Conservation (phyloP, 1,284 basidiomycete genomes). For the Rhodotorula glutinis region DNA sequence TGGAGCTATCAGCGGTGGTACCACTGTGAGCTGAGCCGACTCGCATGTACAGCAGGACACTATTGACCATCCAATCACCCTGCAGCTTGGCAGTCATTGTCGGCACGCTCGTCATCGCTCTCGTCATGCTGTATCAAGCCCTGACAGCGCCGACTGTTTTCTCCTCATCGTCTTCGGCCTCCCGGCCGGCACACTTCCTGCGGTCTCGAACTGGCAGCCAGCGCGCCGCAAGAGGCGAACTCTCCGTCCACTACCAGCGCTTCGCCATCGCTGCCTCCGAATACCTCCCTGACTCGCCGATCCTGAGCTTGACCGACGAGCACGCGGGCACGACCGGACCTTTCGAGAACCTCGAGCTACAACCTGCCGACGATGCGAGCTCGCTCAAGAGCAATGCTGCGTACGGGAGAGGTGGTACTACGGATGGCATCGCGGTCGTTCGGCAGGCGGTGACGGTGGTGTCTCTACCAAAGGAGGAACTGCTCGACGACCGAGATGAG, state of each 20-base stretch:
- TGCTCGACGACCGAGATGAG: background rate
- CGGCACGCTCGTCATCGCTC: background rate
- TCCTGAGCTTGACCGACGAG: background rate
- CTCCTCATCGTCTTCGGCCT: background rate
- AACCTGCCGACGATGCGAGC: background rate
- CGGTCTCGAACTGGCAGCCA: background rate
- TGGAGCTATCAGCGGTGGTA: background rate
- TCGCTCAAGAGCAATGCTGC: background rate
- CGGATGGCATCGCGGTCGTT: background rate
- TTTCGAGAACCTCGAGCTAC: slow-evolving; percentile 4
- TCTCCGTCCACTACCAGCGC: background rate
- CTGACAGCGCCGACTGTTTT: background rate
- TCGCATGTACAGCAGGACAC: too few relatives aligned
- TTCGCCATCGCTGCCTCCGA: slow-evolving; percentile 7
- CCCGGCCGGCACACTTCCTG: background rate
- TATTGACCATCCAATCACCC: background rate
- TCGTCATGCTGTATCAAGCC: background rate
- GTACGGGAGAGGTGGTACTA: too few relatives aligned
- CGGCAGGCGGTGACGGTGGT: slow-evolving; percentile 5
- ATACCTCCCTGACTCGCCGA: background rate
- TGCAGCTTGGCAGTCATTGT: background rate
- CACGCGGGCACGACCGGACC: background rate
- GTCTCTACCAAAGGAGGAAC: background rate
- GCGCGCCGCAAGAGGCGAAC: background rate
- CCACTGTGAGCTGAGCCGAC: background rate